phyloP scores from a whole-genome alignment of 768 basidiomycete species.

The Austroboletus eburneus region DNA sequence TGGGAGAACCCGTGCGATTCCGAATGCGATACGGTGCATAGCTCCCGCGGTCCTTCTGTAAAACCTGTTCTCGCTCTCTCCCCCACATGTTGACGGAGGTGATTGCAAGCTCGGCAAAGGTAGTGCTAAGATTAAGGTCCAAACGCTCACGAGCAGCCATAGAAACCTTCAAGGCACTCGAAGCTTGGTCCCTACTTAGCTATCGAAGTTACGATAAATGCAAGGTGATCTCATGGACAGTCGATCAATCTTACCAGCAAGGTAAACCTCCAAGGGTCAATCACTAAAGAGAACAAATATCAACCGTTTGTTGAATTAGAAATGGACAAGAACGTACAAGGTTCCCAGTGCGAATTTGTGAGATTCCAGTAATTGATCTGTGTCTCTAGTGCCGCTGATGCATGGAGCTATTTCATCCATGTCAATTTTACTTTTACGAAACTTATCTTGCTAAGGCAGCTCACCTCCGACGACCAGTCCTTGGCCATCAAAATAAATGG shows the following conservation, averaged over 20 bases:
- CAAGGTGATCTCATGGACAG: background rate
- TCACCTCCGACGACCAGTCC: conserved; percentile 92
- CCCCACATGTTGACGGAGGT: conserved; percentile 69
- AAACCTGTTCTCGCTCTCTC: conserved; percentile 66
- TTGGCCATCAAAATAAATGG: conserved; percentile 78
- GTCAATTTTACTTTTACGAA: conserved; percentile 1
- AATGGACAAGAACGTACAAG: conserved; percentile 45
- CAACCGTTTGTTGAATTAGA: conserved; percentile 3
- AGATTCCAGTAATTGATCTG: conserved; percentile 96
- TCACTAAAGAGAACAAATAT: conserved; percentile 45
- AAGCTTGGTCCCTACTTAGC: conserved; percentile 50
- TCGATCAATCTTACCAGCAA: conserved; percentile 45
- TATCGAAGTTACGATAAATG: conserved; percentile 27
- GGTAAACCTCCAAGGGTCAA: conserved; percentile 94
- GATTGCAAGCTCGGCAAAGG: conserved; percentile 81
- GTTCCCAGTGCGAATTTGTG: conserved; percentile 98
- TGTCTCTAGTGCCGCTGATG: conserved; percentile 74
- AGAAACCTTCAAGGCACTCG: conserved; percentile 52
- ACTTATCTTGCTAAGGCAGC: conserved; percentile 10
- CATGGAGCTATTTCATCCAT: conserved; percentile 58
- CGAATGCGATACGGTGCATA: conserved; percentile 92
- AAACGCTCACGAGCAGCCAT: conserved; percentile 77
- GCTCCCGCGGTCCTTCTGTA: conserved; percentile 76
- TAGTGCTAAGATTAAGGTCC: conserved; percentile 87
- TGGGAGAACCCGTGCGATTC: conserved; percentile 84